Evolutionary conservation across 208 protist species (phyloP).

Genomic region (Leishmania aethiopica): DNA sequence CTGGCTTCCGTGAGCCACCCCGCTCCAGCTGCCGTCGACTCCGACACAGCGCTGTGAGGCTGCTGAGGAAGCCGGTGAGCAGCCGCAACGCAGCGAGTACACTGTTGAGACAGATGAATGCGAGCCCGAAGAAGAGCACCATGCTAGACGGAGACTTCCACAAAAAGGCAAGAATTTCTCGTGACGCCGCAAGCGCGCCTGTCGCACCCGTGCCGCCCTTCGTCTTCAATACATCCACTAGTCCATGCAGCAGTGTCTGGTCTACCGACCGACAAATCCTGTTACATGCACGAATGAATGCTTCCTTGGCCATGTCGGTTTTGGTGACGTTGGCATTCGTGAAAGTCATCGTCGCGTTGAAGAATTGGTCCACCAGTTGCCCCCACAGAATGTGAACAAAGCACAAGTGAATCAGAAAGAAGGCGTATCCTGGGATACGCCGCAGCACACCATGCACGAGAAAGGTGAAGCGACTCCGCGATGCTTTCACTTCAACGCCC

Average conservation of each 20-base stretch:
- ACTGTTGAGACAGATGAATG: conserved; percentile 27
- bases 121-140: conserved; percentile 33
- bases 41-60: conserved; percentile 22
- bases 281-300: neutral
- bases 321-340: conserved; percentile 17
- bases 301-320: neutral
- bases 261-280: conserved; percentile 26
- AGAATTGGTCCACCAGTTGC: conserved; percentile 29
- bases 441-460: conserved; percentile 28
- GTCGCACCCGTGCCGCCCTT: conserved; percentile 1
- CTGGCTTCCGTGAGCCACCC: conserved; percentile 20
- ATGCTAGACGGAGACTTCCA: conserved; percentile 37
- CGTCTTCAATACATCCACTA: conserved; percentile 21
- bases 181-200: conserved; percentile 10
- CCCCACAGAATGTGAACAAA: conserved; percentile 39
- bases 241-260: conserved; percentile 22
- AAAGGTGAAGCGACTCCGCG: conserved; percentile 6
- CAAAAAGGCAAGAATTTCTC: conserved; percentile 16
- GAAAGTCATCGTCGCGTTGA: conserved; percentile 22
- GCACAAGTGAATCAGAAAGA: conserved; percentile 33
- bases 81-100: conserved; percentile 11
- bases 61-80: conserved; percentile 15
- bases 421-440: conserved; percentile 29
- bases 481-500: neutral
- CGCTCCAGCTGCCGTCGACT: conserved; percentile 7